Evolutionary conservation across 2,329 filamentous ascomycete genomes (phyloP).

Genomic region (Escovopsis sp.): DNA sequence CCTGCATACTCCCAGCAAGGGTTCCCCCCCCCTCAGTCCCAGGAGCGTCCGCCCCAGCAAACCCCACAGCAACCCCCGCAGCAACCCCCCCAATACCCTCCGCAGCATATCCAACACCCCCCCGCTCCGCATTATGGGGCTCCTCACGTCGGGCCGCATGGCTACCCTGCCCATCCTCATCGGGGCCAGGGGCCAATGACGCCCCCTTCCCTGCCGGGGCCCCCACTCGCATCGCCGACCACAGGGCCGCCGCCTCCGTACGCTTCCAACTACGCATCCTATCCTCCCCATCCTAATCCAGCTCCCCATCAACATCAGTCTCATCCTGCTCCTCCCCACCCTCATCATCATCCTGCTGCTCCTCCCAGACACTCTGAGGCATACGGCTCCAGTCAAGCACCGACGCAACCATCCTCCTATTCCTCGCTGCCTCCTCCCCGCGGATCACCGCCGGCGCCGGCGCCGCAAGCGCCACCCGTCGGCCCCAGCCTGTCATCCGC

Average conservation of each 20-base stretch:
- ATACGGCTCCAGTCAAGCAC: conserved; percentile 2
- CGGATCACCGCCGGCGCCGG: conserved; percentile 9
- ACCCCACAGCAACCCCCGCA: conserved; percentile 5
- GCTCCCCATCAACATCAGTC: too few relatives aligned
- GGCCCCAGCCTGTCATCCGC: conserved; percentile 8
- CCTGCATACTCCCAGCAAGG: conserved; percentile 11
- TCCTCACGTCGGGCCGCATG: conserved; percentile 6
- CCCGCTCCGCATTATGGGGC: conserved; percentile 9
- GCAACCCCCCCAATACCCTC: conserved; percentile 4
- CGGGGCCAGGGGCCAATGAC: conserved; percentile 2
- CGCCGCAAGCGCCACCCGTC: conserved; percentile 9
- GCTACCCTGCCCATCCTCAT: conserved; percentile 6
- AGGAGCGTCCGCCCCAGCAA: conserved; percentile 11
- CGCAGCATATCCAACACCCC: conserved; percentile 5
- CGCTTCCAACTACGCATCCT: conserved; percentile 6
- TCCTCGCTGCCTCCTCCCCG: conserved; percentile 8
- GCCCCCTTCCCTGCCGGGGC: too few relatives aligned
- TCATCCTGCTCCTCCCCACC: too few relatives aligned
- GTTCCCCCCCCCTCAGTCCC: conserved; percentile 10
- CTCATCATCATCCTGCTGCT: too few relatives aligned
- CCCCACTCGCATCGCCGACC: too few relatives aligned
- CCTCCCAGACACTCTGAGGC: conserved; percentile 6
- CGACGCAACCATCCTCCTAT: conserved; percentile 7
- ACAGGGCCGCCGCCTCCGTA: conserved; percentile 1
- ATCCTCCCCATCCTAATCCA: too few relatives aligned